Evolutionary conservation across 768 basidiomycete genomes (phyloP), one percentile per base, ranked within the genome.

Genomic region (Dioszegia crocea): DNA sequence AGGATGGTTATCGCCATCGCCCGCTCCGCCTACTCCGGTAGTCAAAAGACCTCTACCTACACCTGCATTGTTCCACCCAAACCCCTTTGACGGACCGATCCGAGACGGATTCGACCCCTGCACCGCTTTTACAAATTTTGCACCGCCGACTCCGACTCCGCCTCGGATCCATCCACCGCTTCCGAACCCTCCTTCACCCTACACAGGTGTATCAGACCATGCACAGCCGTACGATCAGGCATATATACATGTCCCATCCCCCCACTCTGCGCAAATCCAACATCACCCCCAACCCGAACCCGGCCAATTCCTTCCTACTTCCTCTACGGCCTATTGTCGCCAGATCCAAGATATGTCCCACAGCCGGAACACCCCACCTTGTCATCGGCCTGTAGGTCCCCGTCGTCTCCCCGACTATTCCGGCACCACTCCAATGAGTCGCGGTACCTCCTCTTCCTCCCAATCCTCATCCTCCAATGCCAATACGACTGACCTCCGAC

Each of bases 261-360:
- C n/a, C n/a, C n/a, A n/a, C n/a, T n/a, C n/a, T n/a, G n/a, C n/a
- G n/a, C n/a, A n/a, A n/a, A n/a, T 39, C 36, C 30, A 48, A 27
- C 47, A 30, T 9, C 16, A n/a, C 17, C 3, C 9, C 5, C 26
- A 36, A 10, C 19, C 17, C 12, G 19, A 40, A 40, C 51, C 51
- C 23, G 51, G 51, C 26, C 51, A 53, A 40, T 10, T 53, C 21
- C 51, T 53, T 6, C 16, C 36, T 6, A 53, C 51, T 21, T 53
- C 51, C 2, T 53, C 51, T 26, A 53, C 51, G 14, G 51, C 38
- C 4, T 53, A 53, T 29, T 53, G 51, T n/a, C 36, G 38, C 5
- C 50, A 51, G 16, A 53, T 53, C 36, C 33, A n/a, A 16, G 51
- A 29, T 40, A 33, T 53, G 47, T n/a, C n/a, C n/a, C n/a, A n/a